These are phyloP conservation scores for Rhizopus sp. DNA, from an alignment of 371 early-diverging fungal species.

Conservation along the genomic window DNA sequence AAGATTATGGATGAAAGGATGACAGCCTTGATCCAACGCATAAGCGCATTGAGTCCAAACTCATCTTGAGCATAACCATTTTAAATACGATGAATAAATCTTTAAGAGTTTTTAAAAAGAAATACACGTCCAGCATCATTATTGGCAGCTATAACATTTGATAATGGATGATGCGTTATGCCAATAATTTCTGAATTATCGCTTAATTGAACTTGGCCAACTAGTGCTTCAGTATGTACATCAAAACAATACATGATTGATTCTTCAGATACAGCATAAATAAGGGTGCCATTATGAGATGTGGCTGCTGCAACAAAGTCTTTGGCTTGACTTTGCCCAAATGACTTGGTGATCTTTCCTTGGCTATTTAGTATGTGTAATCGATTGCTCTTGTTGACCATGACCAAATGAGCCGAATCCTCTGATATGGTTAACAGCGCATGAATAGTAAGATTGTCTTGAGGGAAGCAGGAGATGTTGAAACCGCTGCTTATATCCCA, in stretches of 20 bases:
- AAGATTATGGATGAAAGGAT: constrained; percentile 69
- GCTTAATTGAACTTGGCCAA: constrained; percentile 35
- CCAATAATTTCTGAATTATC: constrained; percentile 72
- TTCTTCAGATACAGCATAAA: constrained; percentile 73
- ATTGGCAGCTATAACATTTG: constrained; percentile 73
- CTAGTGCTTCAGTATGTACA: constrained; percentile 48
- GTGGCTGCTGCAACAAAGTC: constrained; percentile 68
- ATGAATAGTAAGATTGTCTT: constrained; percentile 25
- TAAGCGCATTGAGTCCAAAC: constrained; percentile 31
- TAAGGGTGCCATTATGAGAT: constrained; percentile 75
- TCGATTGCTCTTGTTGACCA: constrained; percentile 68
- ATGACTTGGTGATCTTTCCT: constrained; percentile 54
- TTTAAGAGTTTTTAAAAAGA: constrained; percentile 39
- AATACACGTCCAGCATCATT: constrained; percentile 69
- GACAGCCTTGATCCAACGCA: constrained; percentile 63
- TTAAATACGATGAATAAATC: too few relatives aligned
- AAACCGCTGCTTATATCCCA: constrained; percentile 73
- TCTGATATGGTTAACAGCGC: constrained; percentile 47
- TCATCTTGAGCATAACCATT: not conserved
- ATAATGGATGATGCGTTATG: constrained; percentile 71
- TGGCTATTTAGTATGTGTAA: constrained; percentile 62
- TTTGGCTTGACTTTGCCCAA: constrained; percentile 37
- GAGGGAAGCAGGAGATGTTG: constrained; percentile 33
- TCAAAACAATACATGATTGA: constrained; percentile 63
- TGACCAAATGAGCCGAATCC: constrained; percentile 61